Percentiles rank a stretch among this genome's conserved stretches.
phyloP scores from a whole-genome alignment of 2,329 filamentous ascomycete genomes.

The Blastomyces gilchristii region DNA sequence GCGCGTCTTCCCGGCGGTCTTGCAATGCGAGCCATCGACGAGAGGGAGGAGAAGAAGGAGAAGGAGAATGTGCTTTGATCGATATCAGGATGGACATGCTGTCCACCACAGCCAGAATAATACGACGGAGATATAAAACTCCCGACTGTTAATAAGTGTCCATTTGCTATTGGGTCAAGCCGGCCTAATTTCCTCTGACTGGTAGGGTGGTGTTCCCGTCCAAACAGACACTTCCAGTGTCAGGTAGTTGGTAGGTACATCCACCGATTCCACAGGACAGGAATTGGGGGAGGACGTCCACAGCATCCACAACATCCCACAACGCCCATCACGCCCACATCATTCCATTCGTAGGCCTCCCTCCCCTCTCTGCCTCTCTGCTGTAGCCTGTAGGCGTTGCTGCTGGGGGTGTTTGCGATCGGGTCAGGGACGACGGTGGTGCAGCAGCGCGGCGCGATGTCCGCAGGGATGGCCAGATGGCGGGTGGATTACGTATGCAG shows the following conservation, averaged over 20 bases:
- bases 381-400: background rate
- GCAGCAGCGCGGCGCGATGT: background rate
- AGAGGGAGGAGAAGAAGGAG: too few relatives aligned
- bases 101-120: background rate
- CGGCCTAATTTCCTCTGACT: background rate
- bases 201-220: background rate
- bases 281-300: background rate
- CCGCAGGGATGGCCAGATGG: background rate
- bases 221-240: background rate
- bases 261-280: background rate
- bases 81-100: background rate
- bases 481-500: slow-evolving; percentile 3
- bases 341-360: background rate
- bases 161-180: background rate
- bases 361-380: background rate
- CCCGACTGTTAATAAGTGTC: slow-evolving; percentile 1
- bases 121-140: background rate
- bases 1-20: background rate
- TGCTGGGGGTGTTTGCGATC: background rate
- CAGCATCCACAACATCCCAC: too few relatives aligned
- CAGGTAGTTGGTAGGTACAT: background rate
- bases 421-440: background rate
- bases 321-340: too few relatives aligned
- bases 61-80: background rate
- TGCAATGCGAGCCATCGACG: background rate